Percentiles rank a stretch among this genome's conserved stretches.
phyloP scores from a whole-genome alignment of 2,329 filamentous ascomycete species.

The Geosmithia flava region DNA sequence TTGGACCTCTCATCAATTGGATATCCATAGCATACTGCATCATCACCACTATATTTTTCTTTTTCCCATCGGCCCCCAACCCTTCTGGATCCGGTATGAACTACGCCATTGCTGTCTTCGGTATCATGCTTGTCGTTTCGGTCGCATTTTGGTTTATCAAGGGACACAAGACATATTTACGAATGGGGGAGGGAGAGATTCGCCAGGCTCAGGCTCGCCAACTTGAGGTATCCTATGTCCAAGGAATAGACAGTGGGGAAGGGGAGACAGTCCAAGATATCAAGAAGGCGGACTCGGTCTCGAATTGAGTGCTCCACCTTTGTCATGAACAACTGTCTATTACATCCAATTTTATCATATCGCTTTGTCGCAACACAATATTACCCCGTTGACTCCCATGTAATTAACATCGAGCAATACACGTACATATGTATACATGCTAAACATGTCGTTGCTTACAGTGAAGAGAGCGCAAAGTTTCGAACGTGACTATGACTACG shows the following conservation, averaged over 20 bases:
- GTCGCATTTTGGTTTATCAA: conserved; percentile 27
- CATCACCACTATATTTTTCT: conserved; percentile 32
- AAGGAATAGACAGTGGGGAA: background rate
- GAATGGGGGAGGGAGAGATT: conserved; percentile 5
- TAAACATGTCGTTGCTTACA: no score
- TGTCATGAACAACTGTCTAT: background rate
- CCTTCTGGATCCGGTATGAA: conserved; percentile 30
- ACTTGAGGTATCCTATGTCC: conserved; percentile 5
- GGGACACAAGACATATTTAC: conserved; percentile 25
- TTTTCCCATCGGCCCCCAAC: conserved; percentile 26
- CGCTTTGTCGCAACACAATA: no score
- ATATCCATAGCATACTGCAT: conserved; percentile 28
- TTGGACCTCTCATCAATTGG: conserved; percentile 22
- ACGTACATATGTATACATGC: no score
- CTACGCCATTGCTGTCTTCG: conserved; percentile 34
- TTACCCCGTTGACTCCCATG: no score
- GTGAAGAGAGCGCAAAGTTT: no score
- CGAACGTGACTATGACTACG: no score
- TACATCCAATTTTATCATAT: no score
- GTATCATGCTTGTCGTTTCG: conserved; percentile 29
- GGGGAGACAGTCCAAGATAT: background rate
- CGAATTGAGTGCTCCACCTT: background rate
- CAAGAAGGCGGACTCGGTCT: background rate
- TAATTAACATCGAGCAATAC: no score
- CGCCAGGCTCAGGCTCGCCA: background rate